These are phyloP conservation scores for Voacanga thouarsii DNA, from an alignment of 257 asterid species.

Conservation along the genomic window DNA sequence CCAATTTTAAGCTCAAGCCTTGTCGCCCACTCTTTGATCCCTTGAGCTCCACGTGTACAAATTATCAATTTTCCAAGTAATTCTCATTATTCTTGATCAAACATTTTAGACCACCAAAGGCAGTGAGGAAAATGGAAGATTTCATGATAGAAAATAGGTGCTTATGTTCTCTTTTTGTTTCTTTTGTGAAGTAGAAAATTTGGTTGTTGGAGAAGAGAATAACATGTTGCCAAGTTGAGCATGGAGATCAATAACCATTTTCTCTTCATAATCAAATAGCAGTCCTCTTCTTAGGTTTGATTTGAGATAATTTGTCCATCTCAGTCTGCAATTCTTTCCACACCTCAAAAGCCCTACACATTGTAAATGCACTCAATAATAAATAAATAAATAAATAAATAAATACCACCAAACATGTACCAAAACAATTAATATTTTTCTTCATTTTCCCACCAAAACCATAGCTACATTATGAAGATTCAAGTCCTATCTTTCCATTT, in stretches of 20 bases:
- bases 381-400: too few relatives aligned
- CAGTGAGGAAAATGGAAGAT: too few relatives aligned
- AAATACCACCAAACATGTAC: neutral
- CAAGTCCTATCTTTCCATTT: neutral
- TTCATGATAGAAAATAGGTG: too few relatives aligned
- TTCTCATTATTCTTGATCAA: neutral
- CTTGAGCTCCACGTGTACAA: conserved; percentile 14
- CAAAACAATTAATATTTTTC: neutral
- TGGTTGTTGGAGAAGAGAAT: neutral
- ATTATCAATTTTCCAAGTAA: neutral
- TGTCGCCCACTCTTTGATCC: conserved; percentile 29
- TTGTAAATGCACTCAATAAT: neutral
- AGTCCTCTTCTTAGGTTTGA: conserved; percentile 94
- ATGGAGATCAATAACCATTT: conserved; percentile 94
- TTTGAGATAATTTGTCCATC: conserved; percentile 92
- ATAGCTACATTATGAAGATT: neutral
- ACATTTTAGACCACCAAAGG: too few relatives aligned
- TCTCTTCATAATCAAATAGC: conserved; percentile 81
- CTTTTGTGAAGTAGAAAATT: neutral
- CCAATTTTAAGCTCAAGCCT: conserved; percentile 11
- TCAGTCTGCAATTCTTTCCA: conserved; percentile 90
- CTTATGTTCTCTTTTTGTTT: neutral
- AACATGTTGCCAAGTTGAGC: conserved; percentile 97
- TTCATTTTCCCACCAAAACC: neutral
- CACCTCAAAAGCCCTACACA: conserved; percentile 78